A percentile compares a stretch with the other conserved stretches of the same genome.
These are phyloP conservation scores for Hura crepitans DNA, from an alignment of 441 rosid species.

Conservation along the genomic window DNA sequence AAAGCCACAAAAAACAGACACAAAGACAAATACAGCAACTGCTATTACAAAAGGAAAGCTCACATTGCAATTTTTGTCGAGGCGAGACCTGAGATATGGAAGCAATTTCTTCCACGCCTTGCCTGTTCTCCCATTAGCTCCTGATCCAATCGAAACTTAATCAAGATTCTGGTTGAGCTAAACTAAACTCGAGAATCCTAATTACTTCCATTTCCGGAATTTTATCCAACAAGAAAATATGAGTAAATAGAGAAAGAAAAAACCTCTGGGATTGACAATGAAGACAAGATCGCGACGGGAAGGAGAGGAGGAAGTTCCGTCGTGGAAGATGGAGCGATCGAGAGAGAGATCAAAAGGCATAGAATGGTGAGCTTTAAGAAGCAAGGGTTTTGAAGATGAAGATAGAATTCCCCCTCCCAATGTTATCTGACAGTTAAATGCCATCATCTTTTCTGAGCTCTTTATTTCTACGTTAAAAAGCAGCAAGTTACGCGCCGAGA, in stretches of 20 bases:
- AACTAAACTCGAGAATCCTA: conserved; percentile 3
- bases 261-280: conserved; percentile 89
- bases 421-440: conserved; percentile 32
- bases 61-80: conserved; percentile 68
- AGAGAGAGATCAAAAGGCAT: conserved; percentile 48
- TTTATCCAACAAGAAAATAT: background rate
- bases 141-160: conserved; percentile 36
- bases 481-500: too few relatives aligned
- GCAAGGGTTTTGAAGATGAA: conserved; percentile 30
- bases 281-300: conserved; percentile 85
- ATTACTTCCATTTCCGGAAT: background rate
- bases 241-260: background rate
- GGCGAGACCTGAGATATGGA: conserved; percentile 76
- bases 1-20: background rate
- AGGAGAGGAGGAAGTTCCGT: conserved; percentile 43
- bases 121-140: conserved; percentile 92
- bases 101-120: conserved; percentile 88
- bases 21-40: background rate
- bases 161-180: background rate
- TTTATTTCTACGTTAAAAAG: background rate
- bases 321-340: conserved; percentile 33
- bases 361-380: conserved; percentile 35
- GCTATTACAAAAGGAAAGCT: conserved; percentile 24
- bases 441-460: conserved; percentile 13
- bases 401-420: conserved; percentile 27